Conservation (phyloP, 2,329 filamentous ascomycete genomes). For the Phialophora verrucosa region DNA sequence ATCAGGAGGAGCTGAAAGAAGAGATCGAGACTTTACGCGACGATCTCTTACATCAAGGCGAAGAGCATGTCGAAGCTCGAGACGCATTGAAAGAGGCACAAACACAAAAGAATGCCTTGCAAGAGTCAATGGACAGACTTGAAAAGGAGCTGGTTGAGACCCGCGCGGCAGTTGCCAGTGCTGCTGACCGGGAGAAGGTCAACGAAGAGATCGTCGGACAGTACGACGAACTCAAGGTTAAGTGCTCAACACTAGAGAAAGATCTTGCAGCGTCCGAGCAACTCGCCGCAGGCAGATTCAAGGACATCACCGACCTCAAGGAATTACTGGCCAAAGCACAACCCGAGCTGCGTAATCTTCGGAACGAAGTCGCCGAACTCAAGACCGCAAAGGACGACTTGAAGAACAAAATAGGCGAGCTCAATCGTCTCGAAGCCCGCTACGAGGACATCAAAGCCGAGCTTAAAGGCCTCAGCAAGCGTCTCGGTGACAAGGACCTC, state of each 20-base stretch:
- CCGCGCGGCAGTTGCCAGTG: slow-evolving; percentile 55
- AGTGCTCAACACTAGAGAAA: slow-evolving; percentile 72
- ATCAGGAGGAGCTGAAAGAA: slow-evolving; percentile 77
- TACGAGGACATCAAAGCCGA: slow-evolving; percentile 83
- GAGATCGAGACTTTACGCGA: slow-evolving; percentile 86
- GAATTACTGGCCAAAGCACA: slow-evolving; percentile 84
- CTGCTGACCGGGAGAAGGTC: slow-evolving; percentile 51
- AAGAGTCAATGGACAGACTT: slow-evolving; percentile 68
- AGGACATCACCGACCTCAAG: slow-evolving; percentile 79
- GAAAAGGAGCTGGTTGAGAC: slow-evolving; percentile 71
- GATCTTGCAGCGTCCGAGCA: slow-evolving; percentile 86
- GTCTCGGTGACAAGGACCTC: slow-evolving; percentile 72
- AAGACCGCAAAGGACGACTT: slow-evolving; percentile 79
- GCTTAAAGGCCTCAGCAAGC: slow-evolving; percentile 70
- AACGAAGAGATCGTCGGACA: slow-evolving; percentile 55
- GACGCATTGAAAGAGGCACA: slow-evolving; percentile 73
- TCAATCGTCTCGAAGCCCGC: slow-evolving; percentile 77
- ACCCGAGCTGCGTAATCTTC: slow-evolving; percentile 79
- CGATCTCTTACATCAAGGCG: slow-evolving; percentile 76
- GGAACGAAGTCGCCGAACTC: slow-evolving; percentile 75
- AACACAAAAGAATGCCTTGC: slow-evolving; percentile 69
- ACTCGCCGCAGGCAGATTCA: slow-evolving; percentile 84
- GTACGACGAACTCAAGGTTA: slow-evolving; percentile 69
- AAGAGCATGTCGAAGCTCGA: slow-evolving; percentile 83
- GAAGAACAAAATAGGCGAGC: slow-evolving; percentile 63